phyloP scores from a whole-genome alignment of 495 filamentous ascomycete genomes.

The Aspergillus leporis region DNA sequence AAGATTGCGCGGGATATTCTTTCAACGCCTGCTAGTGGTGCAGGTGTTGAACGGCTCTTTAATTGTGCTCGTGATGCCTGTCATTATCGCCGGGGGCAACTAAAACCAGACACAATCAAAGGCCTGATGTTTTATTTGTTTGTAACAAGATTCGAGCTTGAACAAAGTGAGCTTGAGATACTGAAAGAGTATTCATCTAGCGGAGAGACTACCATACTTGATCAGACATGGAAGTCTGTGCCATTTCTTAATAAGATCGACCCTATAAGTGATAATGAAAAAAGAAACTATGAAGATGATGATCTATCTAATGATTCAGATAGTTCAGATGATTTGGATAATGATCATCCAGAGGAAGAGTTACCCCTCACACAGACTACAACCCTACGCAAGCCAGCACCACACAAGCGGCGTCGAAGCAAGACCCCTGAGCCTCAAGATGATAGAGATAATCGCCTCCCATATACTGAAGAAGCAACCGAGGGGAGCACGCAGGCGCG shows the following conservation, averaged over 20 bases:
- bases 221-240: background rate
- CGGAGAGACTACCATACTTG: background rate
- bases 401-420: background rate
- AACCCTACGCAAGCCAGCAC: background rate
- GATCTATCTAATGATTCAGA: slow-evolving; percentile 1
- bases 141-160: background rate
- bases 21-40: slow-evolving; percentile 14
- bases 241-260: background rate
- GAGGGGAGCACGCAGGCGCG: background rate
- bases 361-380: too few species aligned
- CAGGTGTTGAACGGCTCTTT: slow-evolving; percentile 20
- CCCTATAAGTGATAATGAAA: background rate
- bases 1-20: slow-evolving; percentile 16
- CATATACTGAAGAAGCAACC: background rate
- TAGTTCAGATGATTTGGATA: background rate
- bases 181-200: background rate
- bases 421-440: background rate
- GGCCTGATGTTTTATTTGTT: background rate
- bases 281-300: background rate
- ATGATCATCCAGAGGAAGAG: background rate
- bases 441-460: background rate
- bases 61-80: slow-evolving; percentile 20
- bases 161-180: background rate
- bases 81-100: slow-evolving; percentile 17
- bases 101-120: background rate